These are phyloP conservation scores for Ambrosia hybrid DNA, from an alignment of 140 eudicot species.

Conservation along the genomic window DNA sequence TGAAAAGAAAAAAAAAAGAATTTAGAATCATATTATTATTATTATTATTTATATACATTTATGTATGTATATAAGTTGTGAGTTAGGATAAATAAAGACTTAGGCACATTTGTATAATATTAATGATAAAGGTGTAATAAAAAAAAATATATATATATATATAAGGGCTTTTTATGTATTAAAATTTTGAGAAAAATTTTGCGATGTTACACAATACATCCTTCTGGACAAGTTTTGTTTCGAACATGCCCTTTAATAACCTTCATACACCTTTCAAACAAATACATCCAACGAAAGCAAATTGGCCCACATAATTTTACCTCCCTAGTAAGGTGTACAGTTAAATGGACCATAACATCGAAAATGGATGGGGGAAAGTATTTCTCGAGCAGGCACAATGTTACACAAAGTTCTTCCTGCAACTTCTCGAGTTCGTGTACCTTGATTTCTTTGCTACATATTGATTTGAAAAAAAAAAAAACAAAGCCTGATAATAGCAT, in stretches of 20 bases:
- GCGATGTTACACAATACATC: too few relatives aligned
- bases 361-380: constrained; percentile 3
- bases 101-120: too few relatives aligned
- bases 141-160: too few relatives aligned
- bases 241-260: constrained; percentile 1
- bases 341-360: background rate
- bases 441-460: constrained; percentile 7
- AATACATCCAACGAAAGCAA: constrained; percentile 5
- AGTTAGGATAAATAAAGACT: too few relatives aligned
- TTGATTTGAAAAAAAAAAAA: constrained; percentile 7
- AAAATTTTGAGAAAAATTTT: too few relatives aligned
- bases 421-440: background rate
- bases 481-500: constrained; percentile 8
- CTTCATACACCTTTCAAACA: background rate
- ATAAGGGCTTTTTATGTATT: too few relatives aligned
- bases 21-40: too few relatives aligned
- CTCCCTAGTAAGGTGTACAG: background rate
- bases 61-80: too few relatives aligned
- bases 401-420: constrained; percentile 3
- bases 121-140: too few relatives aligned
- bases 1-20: too few relatives aligned
- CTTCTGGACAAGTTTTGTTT: constrained; percentile 8
- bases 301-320: constrained; percentile 6
- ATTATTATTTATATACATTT: too few relatives aligned
- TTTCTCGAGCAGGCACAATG: constrained; percentile 5